phyloP scores from a whole-genome alignment of 495 filamentous ascomycete genomes.

The Hypoxylon trugodes region DNA sequence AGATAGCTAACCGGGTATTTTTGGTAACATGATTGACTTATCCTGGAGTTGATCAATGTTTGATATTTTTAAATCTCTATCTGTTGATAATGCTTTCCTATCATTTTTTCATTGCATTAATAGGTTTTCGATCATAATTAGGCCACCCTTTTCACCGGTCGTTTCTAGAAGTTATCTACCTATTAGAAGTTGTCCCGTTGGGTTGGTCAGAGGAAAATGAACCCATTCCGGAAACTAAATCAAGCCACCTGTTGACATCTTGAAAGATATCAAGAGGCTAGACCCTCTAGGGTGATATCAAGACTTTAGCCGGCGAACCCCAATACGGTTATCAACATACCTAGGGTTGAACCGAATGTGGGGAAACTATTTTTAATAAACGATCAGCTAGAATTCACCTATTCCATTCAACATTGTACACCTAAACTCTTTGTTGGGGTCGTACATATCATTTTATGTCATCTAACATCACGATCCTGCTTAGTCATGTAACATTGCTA shows the following conservation, averaged over 20 bases:
- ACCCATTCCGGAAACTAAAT: background rate
- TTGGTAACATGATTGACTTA: conserved; percentile 6
- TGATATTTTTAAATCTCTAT: background rate
- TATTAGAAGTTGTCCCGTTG: background rate
- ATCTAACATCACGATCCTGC: background rate
- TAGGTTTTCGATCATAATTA: background rate
- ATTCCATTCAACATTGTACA: background rate
- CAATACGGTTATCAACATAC: conserved; percentile 18
- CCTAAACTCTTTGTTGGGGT: background rate
- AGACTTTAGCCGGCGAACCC: conserved; percentile 35
- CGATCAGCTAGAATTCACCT: background rate
- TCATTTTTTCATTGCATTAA: background rate
- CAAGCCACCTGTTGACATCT: background rate
- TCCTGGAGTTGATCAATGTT: conserved; percentile 9
- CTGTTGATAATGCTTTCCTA: background rate
- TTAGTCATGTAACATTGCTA: no score
- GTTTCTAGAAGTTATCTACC: background rate
- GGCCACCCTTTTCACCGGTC: background rate
- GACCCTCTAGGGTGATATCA: conserved; percentile 31
- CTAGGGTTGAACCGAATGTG: background rate
- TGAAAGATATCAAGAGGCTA: conserved; percentile 16
- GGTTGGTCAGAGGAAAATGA: background rate
- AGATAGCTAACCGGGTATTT: conserved; percentile 33
- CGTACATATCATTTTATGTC: background rate
- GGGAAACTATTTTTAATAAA: conserved; percentile 17